Base-by-base conservation (phyloP, 2,329 filamentous ascomycete genomes). In the Diaporthe sp. region DNA sequence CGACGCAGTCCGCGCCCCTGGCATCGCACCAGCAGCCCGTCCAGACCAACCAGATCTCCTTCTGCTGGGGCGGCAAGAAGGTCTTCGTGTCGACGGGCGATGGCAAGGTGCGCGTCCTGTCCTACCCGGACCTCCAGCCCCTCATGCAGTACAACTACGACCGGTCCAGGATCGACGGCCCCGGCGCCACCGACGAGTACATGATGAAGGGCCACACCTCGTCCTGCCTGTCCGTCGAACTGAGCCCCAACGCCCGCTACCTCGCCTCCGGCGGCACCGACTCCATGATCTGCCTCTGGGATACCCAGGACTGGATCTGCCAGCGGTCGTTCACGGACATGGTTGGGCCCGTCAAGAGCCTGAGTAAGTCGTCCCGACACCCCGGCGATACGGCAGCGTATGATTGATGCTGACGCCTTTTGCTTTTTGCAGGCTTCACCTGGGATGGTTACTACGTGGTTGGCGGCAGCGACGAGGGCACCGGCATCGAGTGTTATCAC, bases 401-500 rank as follows among this genome's bases (percentile, higher is more conserved):
- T 19, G 42, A 25, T 17, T n/a, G 42, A 42, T 78, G 75, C 79
- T 83, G 76, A 84, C 77, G 53, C 75, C 70, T 71, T 55, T 61
- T 9, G 46, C 17, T 9, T 8, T 19, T 19, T 31, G 3, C 72
- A 91, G 92, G 93, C 80, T 96, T 96, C 82, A 94, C 91, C 22
- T 96, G 94, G 83, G 94, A 96, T 79, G 94, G 94, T 1, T 92
- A 90, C 80, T 96, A 92, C 81, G 85, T 96, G 34, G 91, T 93
- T 2, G 94, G 92, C 13, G 94, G 94, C 28, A 94, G 92, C 75
- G 94, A 95, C 73, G 93, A 95, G 68, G 89, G 90, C 37, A 84
- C 89, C 73, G 92, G 92, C 13, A 83, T 96, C 42, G 91, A 94
- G 67, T 90, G 95, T 57, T 91, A 90, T 28, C 93, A 95, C 81